Conservation (phyloP, 202 grass and related monocot species). For the Setaria viridis region DNA sequence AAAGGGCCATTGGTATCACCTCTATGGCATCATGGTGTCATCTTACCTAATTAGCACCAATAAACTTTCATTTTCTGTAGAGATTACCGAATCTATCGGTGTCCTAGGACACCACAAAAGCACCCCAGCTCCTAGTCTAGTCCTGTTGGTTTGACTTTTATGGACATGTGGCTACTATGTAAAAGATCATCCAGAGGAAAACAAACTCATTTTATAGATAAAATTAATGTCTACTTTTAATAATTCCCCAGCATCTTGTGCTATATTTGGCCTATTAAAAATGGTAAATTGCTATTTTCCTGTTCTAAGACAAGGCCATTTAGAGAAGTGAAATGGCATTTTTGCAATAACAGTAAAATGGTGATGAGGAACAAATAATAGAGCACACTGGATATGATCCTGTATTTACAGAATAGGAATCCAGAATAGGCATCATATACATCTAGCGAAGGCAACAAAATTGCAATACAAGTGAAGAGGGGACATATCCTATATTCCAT, state of each 20-base stretch:
- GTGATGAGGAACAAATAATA: not conserved
- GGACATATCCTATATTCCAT: not conserved
- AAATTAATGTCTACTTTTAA: not conserved
- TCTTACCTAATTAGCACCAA: too few relatives aligned
- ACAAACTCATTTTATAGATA: slow-evolving; percentile 9
- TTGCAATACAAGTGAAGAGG: slow-evolving; percentile 12
- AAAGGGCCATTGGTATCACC: too few relatives aligned
- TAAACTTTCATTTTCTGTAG: too few relatives aligned
- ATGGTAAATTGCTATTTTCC: not conserved
- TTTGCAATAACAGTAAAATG: slow-evolving; percentile 24
- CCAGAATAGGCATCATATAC: not conserved
- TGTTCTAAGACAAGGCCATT: not conserved
- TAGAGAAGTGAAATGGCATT: not conserved
- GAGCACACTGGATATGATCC: not conserved
- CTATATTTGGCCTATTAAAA: not conserved
- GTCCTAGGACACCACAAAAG: too few relatives aligned
- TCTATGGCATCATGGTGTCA: too few relatives aligned
- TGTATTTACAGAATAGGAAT: not conserved
- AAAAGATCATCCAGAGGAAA: not conserved
- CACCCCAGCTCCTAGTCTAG: too few relatives aligned
- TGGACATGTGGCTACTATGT: not conserved
- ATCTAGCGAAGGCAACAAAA: not conserved
- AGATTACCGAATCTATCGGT: too few relatives aligned
- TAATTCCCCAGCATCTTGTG: not conserved
- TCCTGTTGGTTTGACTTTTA: not conserved